A percentile compares a stretch with the other conserved stretches of the same genome.
Evolutionary conservation across 176 grass and related monocot genomes (phyloP).

Genomic region (Metroxylon sagu): DNA sequence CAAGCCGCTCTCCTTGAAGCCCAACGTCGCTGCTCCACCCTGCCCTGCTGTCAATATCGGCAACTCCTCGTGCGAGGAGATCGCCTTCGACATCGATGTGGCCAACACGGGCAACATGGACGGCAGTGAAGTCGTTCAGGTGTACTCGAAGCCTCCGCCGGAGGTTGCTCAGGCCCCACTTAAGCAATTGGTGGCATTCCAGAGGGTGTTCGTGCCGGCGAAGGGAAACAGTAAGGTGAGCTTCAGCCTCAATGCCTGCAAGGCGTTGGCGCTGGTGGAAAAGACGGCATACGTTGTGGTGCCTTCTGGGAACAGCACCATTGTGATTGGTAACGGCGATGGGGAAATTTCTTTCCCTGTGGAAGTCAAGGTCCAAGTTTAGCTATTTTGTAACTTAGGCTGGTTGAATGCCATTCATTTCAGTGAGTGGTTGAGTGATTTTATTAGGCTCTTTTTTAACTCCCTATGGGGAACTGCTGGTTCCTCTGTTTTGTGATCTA

Average conservation of each 20-base stretch:
- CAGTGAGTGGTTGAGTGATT: too few relatives aligned
- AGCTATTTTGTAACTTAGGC: neutral
- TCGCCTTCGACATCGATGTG: slow-evolving; percentile 23
- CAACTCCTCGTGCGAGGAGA: slow-evolving; percentile 1
- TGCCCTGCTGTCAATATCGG: slow-evolving; percentile 2
- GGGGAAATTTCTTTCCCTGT: neutral
- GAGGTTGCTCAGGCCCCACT: slow-evolving; percentile 28
- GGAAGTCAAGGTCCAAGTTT: neutral
- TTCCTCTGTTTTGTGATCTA: too few relatives aligned
- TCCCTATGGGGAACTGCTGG: too few relatives aligned
- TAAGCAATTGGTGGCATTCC: slow-evolving; percentile 40
- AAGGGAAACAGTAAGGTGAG: neutral
- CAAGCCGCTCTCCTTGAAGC: neutral
- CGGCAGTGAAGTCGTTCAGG: slow-evolving; percentile 19
- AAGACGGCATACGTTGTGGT: slow-evolving; percentile 35
- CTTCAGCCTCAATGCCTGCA: slow-evolving; percentile 34
- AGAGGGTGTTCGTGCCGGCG: slow-evolving; percentile 26
- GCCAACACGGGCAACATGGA: slow-evolving; percentile 13
- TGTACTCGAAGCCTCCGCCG: slow-evolving; percentile 28
- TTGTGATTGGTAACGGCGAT: slow-evolving; percentile 24
- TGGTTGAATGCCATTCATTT: too few relatives aligned
- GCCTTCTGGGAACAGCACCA: slow-evolving; percentile 24
- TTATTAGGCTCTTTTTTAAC: too few relatives aligned
- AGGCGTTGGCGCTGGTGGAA: slow-evolving; percentile 33
- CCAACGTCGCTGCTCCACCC: neutral